These are phyloP conservation scores for Candida vartiovaarae DNA, from an alignment of 805 yeast genomes.

Conservation along the genomic window DNA sequence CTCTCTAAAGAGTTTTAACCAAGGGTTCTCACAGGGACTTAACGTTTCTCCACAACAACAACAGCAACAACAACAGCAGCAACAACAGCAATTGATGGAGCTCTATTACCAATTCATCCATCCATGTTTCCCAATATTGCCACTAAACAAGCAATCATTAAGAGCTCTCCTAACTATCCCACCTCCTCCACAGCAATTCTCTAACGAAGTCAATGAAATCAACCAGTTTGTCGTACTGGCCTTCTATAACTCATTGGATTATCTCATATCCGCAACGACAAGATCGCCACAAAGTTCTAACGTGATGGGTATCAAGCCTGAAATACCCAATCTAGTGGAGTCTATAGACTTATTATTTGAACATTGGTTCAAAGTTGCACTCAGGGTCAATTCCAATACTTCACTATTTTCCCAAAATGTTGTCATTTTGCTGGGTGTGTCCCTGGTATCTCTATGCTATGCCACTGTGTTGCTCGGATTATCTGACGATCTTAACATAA, in stretches of 20 bases:
- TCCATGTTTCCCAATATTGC: conserved; percentile 31
- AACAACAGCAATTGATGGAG: conserved; percentile 30
- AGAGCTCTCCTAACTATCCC: conserved; percentile 13
- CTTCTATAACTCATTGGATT: conserved; percentile 16
- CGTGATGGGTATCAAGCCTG: background rate
- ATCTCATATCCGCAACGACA: conserved; percentile 11
- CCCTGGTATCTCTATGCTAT: conserved; percentile 44
- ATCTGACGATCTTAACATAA: conserved; percentile 43
- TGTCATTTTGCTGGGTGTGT: conserved; percentile 8
- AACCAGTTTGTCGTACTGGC: conserved; percentile 11
- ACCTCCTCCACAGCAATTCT: conserved; percentile 8
- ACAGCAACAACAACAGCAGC: conserved; percentile 6
- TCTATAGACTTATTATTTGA: conserved; percentile 9
- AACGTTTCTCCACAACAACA: background rate
- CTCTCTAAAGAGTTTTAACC: conserved; percentile 15
- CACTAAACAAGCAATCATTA: conserved; percentile 25
- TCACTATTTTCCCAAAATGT: conserved; percentile 10
- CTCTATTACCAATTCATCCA: conserved; percentile 41
- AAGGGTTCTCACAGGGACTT: conserved; percentile 9
- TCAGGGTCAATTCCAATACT: conserved; percentile 9
- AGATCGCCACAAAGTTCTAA: conserved; percentile 2
- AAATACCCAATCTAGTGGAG: conserved; percentile 6
- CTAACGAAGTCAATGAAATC: conserved; percentile 15
- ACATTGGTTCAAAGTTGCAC: conserved; percentile 11
- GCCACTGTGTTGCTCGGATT: conserved; percentile 53